A percentile compares a stretch with the other conserved stretches of the same genome.
phyloP scores from a whole-genome alignment of 179 eudicot genomes.

The Dionaea muscipula region DNA sequence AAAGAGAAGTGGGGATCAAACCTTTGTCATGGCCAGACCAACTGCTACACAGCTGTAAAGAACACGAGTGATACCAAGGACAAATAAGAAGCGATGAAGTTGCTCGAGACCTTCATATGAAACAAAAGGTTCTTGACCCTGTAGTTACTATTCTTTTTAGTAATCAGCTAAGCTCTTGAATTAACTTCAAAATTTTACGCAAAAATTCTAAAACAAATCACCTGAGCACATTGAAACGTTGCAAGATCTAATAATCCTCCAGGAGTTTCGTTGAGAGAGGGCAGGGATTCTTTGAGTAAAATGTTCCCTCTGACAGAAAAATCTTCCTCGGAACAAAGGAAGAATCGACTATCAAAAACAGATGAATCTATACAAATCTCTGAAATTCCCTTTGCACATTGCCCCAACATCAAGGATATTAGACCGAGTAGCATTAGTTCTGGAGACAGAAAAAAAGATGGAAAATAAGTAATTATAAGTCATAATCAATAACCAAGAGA shows the following conservation, averaged over 20 bases:
- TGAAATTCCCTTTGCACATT: constrained; percentile 79
- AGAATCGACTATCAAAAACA: constrained; percentile 69
- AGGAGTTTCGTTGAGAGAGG: constrained; percentile 38
- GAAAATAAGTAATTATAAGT: background rate
- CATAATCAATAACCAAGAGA: background rate
- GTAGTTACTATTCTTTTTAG: constrained; percentile 5
- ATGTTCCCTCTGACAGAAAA: constrained; percentile 26
- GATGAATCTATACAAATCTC: constrained; percentile 83
- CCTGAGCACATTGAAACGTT: constrained; percentile 56
- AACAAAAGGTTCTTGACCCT: constrained; percentile 95
- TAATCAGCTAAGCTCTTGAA: background rate
- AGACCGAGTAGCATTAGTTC: constrained; percentile 94
- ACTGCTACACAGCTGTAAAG: constrained; percentile 72
- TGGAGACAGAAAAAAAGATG: constrained; percentile 13
- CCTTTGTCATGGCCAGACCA: constrained; percentile 91
- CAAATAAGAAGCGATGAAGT: constrained; percentile 90
- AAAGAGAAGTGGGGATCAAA: constrained; percentile 11
- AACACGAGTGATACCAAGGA: constrained; percentile 89
- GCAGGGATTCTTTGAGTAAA: constrained; percentile 18
- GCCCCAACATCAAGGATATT: constrained; percentile 81
- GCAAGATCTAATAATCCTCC: constrained; percentile 25
- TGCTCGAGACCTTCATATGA: constrained; percentile 94
- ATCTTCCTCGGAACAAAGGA: constrained; percentile 67
- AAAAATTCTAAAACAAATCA: constrained; percentile 14
- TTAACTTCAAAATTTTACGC: background rate